Evolutionary conservation across 176 grass and related monocot genomes (phyloP).

Genomic region (Hordeum marinum): DNA sequence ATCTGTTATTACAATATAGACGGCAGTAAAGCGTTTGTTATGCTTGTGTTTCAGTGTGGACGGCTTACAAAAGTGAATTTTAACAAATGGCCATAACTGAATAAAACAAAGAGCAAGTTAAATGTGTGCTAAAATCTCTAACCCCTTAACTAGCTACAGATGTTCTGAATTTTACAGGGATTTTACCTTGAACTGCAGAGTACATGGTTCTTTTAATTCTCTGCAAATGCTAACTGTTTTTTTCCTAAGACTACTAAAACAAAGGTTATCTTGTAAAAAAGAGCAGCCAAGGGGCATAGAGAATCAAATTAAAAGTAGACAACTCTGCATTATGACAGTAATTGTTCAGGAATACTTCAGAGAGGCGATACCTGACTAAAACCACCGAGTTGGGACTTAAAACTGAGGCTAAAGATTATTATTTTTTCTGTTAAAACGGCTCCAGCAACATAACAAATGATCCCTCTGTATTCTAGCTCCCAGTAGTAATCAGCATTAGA

Average conservation of each 20-base stretch:
- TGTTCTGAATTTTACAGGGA: background rate
- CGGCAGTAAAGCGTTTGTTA: background rate
- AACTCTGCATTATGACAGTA: background rate
- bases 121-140: background rate
- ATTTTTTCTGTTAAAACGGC: background rate
- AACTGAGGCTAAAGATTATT: background rate
- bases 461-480: background rate
- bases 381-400: background rate
- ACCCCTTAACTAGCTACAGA: background rate
- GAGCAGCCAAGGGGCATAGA: background rate
- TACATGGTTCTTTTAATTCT: background rate
- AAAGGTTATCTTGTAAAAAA: background rate
- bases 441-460: background rate
- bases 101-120: background rate
- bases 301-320: background rate
- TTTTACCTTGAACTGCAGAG: background rate
- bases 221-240: background rate
- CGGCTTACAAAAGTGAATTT: background rate
- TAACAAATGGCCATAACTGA: background rate
- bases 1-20: conserved; percentile 33
- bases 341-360: background rate
- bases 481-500: background rate
- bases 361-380: background rate
- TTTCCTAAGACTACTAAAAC: background rate
- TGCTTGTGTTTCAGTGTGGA: background rate